Conservation (phyloP, 805 yeast genomes). For the Candida krabiensis region DNA sequence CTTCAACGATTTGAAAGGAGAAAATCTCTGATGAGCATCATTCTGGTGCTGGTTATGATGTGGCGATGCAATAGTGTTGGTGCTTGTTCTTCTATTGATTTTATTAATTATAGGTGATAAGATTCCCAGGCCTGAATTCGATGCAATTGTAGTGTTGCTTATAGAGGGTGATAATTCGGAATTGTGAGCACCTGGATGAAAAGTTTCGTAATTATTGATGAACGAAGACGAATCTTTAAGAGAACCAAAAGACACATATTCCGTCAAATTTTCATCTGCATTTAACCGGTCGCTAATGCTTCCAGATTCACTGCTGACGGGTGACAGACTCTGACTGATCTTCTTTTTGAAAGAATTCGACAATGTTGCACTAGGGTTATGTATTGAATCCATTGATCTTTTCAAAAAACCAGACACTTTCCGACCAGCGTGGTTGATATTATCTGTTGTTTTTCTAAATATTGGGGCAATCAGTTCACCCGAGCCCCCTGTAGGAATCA, state of each 20-base stretch:
- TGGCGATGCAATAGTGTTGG: slow-evolving; percentile 8
- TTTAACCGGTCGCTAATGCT: neutral
- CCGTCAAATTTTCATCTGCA: slow-evolving; percentile 21
- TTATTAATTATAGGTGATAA: slow-evolving; percentile 23
- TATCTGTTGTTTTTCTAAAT: slow-evolving; percentile 25
- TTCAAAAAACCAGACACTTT: slow-evolving; percentile 28
- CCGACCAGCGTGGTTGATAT: slow-evolving; percentile 25
- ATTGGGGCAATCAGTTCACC: slow-evolving; percentile 24
- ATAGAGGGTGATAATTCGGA: slow-evolving; percentile 11
- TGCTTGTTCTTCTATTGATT: slow-evolving; percentile 15
- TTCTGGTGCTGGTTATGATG: slow-evolving; percentile 4
- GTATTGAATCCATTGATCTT: slow-evolving; percentile 24
- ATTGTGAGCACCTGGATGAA: slow-evolving; percentile 3
- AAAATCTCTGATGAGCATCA: slow-evolving; percentile 3
- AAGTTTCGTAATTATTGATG: slow-evolving; percentile 16
- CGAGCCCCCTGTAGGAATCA: slow-evolving; percentile 10
- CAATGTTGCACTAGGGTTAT: slow-evolving; percentile 4
- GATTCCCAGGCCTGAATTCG: slow-evolving; percentile 20
- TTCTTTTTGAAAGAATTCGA: slow-evolving; percentile 1
- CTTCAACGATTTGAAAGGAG: slow-evolving; percentile 14
- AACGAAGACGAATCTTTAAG: slow-evolving; percentile 29
- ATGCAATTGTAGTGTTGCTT: slow-evolving; percentile 6
- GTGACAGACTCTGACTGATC: slow-evolving; percentile 4
- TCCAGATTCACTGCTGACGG: slow-evolving; percentile 4
- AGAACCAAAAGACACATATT: slow-evolving; percentile 43